A percentile compares a stretch with the other conserved stretches of the same genome.
These are phyloP conservation scores for Xanthoceras sorbifolium DNA, from an alignment of 345 rosid species.

Conservation along the genomic window DNA sequence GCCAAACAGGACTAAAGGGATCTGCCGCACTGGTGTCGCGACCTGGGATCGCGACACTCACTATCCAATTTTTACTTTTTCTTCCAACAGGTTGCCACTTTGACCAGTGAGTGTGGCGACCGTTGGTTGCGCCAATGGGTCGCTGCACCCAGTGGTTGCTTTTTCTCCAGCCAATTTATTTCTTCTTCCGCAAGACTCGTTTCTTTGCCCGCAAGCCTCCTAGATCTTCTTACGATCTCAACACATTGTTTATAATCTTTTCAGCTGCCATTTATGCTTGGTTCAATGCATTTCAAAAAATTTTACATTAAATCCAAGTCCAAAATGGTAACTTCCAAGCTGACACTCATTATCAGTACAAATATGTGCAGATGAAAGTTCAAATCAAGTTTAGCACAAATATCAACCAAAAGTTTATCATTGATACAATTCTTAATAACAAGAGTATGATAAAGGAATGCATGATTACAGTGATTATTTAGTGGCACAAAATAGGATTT, in stretches of 20 bases:
- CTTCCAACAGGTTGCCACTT: too few species aligned
- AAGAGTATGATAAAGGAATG: neutral
- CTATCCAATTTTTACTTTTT: too few species aligned
- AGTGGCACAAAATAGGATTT: neutral
- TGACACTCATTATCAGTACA: neutral
- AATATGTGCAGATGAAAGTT: neutral
- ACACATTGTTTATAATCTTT: neutral
- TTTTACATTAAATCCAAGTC: slow-evolving; percentile 6
- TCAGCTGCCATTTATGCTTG: slow-evolving; percentile 6
- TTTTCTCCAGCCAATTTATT: too few species aligned
- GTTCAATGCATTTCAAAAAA: neutral
- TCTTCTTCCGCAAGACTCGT: too few species aligned
- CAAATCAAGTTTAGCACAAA: neutral
- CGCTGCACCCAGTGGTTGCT: too few species aligned
- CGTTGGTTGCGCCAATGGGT: too few species aligned
- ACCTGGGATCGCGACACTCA: too few species aligned
- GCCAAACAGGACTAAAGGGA: too few species aligned
- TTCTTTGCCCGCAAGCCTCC: too few species aligned
- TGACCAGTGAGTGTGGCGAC: too few species aligned
- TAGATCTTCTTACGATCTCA: too few species aligned
- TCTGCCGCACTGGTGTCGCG: too few species aligned
- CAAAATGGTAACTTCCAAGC: neutral
- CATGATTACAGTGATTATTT: neutral
- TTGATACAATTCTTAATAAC: neutral
- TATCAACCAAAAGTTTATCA: neutral